phyloP scores from a whole-genome alignment of 129 eudicot species.

The Escallonia herrerae region DNA sequence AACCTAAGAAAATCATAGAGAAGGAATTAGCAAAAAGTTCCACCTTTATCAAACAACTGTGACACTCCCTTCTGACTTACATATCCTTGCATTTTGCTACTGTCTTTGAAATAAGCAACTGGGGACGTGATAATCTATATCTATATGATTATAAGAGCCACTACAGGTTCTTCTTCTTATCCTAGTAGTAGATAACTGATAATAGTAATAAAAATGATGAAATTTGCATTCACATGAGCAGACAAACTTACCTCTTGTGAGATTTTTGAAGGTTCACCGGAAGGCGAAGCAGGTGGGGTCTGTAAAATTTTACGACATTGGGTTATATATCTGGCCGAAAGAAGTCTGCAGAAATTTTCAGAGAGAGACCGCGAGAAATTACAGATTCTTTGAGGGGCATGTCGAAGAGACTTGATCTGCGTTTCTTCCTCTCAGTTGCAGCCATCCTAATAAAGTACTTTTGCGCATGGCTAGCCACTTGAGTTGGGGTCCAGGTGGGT shows the following conservation, averaged over 20 bases:
- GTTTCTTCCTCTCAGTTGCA: constrained; percentile 31
- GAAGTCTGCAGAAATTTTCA: no score
- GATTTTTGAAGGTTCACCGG: constrained; percentile 10
- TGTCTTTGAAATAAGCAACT: constrained; percentile 2
- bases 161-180: not conserved
- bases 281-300: constrained; percentile 12
- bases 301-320: constrained; percentile 8
- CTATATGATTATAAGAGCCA: not conserved
- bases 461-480: constrained; percentile 79
- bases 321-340: no score
- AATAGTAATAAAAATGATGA: not conserved
- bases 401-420: constrained; percentile 56
- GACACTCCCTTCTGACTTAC: constrained; percentile 1
- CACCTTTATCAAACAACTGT: not conserved
- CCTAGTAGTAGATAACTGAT: no score
- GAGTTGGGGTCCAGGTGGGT: constrained; percentile 55
- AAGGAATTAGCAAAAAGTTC: not conserved
- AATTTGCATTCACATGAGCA: not conserved
- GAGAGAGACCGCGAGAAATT: constrained; percentile 4
- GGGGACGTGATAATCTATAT: not conserved
- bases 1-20: constrained; percentile 18
- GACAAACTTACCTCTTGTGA: constrained; percentile 17
- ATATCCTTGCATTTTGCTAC: constrained; percentile 6
- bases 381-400: constrained; percentile 35
- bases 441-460: constrained; percentile 42